Percentiles rank a stretch among this genome's conserved stretches.
Conservation (phyloP, 345 rosid genomes). For the Populus euphratica region DNA sequence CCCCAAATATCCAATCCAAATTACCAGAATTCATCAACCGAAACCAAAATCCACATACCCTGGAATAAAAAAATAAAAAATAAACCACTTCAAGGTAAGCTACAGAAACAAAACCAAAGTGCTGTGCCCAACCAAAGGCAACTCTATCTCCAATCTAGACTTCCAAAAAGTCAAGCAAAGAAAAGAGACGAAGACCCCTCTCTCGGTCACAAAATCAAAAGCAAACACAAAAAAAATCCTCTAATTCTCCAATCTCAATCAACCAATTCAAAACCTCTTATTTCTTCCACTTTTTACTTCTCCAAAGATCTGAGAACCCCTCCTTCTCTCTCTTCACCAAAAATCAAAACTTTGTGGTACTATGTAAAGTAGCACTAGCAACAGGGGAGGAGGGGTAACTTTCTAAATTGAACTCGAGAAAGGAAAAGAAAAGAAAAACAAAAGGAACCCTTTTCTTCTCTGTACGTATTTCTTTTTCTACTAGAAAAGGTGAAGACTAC, state of each 20-base stretch:
- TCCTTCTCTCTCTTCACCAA: conserved; percentile 1
- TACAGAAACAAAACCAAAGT: not conserved
- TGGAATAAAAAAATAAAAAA: not conserved
- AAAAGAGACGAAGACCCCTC: conserved; percentile 9
- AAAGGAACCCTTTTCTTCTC: conserved; percentile 6
- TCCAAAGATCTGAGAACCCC: conserved; percentile 1
- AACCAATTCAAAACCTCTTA: conserved; percentile 14
- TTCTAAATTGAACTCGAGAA: not conserved
- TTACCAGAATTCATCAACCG: conserved; percentile 15
- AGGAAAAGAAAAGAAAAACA: not conserved
- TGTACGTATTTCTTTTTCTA: not conserved
- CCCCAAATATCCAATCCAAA: conserved; percentile 4
- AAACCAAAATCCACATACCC: conserved; percentile 13
- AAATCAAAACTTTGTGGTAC: conserved; percentile 25
- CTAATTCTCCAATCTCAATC: conserved; percentile 20
- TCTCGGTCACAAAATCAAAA: conserved; percentile 16
- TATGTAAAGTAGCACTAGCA: conserved; percentile 17
- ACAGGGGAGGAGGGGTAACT: conserved; percentile 19
- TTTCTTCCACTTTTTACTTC: conserved; percentile 15
- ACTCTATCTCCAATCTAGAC: not conserved
- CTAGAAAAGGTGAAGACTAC: not conserved
- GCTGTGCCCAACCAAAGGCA: not conserved
- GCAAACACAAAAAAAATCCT: conserved; percentile 16
- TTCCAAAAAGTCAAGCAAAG: conserved; percentile 13
- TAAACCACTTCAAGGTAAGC: conserved; percentile 8